Evolutionary conservation across 2,329 filamentous ascomycete species (phyloP), one percentile per base, ranked within the genome.

Genomic region (Aotearoamyces nothofagi): DNA sequence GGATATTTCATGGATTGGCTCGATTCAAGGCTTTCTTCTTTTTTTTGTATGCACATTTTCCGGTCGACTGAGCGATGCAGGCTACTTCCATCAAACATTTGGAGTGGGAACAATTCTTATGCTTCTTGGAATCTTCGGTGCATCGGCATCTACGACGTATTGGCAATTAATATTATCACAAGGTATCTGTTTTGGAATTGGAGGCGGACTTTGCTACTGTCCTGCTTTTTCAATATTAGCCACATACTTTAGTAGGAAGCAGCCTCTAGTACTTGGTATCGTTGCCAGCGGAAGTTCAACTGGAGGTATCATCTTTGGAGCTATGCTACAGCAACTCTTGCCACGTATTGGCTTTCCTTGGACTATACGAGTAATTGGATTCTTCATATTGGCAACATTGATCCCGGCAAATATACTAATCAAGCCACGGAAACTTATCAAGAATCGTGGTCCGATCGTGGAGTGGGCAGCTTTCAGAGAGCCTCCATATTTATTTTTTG

Each of bases 1-100:
- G 1, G 42, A 48, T 15, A 53, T 61, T 15, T 56, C 56, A 12
- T 61, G 56, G 58, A 48, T 62, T n/a, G 56, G 58, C n/a, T 46
- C 46, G n/a, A 39, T 58, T 9, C 55, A 60, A 34, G 40, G 55
- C 19, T 60, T 56, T 34, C 40, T 58, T 9, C 42, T 58, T 9
- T 57, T 57, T 37, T 52, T 57, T 26, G 37, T 56, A 5, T 52
- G 55, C 4, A 53, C 49, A 6, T 45, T 59, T 17, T 46, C 52
- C 6, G 55, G 55, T 2, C 47, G 51, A 7, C 43, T 52, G 2
- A 49, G 51, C 5, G 56, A 61, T 32, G 49, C 51, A 12, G 55
- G 57, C 5, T 52, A 54, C 30, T 56, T 57, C 33, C 45, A 46
- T 4, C 25, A 31, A 1, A 31, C 42, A 4, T 41, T 44, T 41